Evolutionary conservation across 345 rosid species (phyloP).

Genomic region (Eucalyptus camaldulensis): DNA sequence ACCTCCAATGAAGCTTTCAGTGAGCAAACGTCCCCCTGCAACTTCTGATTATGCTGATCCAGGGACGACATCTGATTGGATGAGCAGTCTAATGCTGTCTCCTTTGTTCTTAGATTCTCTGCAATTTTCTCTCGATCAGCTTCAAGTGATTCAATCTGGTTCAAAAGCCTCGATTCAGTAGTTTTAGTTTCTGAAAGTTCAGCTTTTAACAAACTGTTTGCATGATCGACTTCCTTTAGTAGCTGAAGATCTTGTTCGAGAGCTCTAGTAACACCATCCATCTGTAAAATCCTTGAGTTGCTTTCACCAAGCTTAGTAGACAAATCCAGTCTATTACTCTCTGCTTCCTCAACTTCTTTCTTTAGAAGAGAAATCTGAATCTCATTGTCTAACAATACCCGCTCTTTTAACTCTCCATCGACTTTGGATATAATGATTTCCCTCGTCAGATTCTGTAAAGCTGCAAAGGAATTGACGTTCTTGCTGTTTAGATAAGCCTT

Average conservation of each 20-base stretch:
- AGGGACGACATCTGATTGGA: slow-evolving; percentile 1
- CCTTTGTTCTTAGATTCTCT: slow-evolving; percentile 19
- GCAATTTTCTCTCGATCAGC: slow-evolving; percentile 4
- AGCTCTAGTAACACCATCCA: slow-evolving; percentile 17
- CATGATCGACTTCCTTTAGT: slow-evolving; percentile 13
- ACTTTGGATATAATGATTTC: slow-evolving; percentile 29
- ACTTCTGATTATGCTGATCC: slow-evolving; percentile 11
- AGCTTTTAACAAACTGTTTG: slow-evolving; percentile 7
- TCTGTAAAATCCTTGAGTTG: slow-evolving; percentile 10
- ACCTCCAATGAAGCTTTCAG: slow-evolving; percentile 8
- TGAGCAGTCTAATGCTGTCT: slow-evolving; percentile 9
- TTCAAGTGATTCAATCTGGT: slow-evolving; percentile 28
- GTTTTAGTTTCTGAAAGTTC: slow-evolving; percentile 11
- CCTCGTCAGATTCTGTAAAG: slow-evolving; percentile 37
- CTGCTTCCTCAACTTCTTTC: slow-evolving; percentile 21
- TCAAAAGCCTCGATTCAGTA: slow-evolving; percentile 5
- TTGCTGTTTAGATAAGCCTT: slow-evolving; percentile 16
- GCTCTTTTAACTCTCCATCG: slow-evolving; percentile 40
- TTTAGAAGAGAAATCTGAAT: slow-evolving; percentile 17
- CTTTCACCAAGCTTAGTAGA: slow-evolving; percentile 17
- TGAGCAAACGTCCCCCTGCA: slow-evolving; percentile 4
- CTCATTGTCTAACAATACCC: slow-evolving; percentile 17
- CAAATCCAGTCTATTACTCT: slow-evolving; percentile 12
- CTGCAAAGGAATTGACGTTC: slow-evolving; percentile 8
- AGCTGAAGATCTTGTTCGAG: slow-evolving; percentile 9